Base-by-base conservation (phyloP, 108 stramenopile genomes). In the Schizochytrium sp. region DNA sequence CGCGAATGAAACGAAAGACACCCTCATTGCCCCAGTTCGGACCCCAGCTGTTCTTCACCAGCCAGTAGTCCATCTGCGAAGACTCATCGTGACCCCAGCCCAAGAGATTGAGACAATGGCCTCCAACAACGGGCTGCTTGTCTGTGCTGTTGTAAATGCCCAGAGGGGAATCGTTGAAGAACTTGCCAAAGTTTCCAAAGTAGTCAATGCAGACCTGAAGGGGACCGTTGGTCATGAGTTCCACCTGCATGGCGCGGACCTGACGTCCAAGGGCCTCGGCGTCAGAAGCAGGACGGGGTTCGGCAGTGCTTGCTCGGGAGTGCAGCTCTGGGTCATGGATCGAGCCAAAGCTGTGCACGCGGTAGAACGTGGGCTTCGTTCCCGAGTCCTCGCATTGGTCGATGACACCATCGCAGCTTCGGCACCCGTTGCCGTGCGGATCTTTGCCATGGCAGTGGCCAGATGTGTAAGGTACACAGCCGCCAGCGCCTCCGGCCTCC, bases 21-120 rank as follows among this genome's bases (percentile, higher is more conserved):
- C 92, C 92, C 18, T 60, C 16, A 19, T 87, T 53, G 14, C 90
- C 92, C 92, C 92, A 92, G 23, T 90, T 14, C 28, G 19, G 8
- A n/a, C 92, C 92, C 92, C 92, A 92, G 87, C 88, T 89, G 89
- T 92, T 92, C 87, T 92, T 92, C 48, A 92, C 55, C 18, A 89
- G 88, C 92, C 92, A 92, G 83, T 92, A 92, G 71, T 91, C 76
- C 23, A 83, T 44, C 12, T 45, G 5, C 10, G 88, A 59, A 5
- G 88, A 44, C 5, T 44, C 47, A 0, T 23, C 72, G n/a, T 47
- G 43, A 41, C 90, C 90, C 88, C 90, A 92, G 5, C 91, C 91
- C 14, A 92, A 88, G 44, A 88, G 19, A 44, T 44, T 55, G 23
- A 90, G 69, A 44, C 58, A 88, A 58, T 92, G 91, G 88, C 90